These are phyloP conservation scores for Scenedesmus sp. DNA, from an alignment of 163 green algal species.

Conservation along the genomic window DNA sequence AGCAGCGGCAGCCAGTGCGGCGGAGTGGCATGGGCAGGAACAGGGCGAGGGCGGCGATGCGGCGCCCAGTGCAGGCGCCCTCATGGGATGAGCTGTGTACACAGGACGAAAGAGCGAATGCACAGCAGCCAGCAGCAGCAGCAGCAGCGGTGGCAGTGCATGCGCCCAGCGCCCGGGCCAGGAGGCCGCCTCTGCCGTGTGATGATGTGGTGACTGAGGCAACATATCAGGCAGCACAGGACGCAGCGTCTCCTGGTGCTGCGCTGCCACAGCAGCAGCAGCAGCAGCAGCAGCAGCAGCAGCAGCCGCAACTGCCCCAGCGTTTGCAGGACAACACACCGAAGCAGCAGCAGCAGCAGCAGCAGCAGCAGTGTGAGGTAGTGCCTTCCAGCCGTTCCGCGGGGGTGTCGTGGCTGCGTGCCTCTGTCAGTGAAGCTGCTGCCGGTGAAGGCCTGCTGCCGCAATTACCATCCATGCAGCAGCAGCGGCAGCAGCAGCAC, in stretches of 20 bases:
- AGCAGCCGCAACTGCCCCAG: too few species aligned
- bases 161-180: background rate
- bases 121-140: background rate
- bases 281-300: slow-evolving; percentile 18
- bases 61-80: background rate
- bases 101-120: background rate
- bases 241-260: background rate
- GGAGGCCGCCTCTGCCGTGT: background rate
- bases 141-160: background rate
- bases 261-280: background rate
- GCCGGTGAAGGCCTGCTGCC: background rate
- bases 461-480: background rate
- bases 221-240: background rate
- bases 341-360: slow-evolving; percentile 44
- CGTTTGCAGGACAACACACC: too few species aligned
- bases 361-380: background rate
- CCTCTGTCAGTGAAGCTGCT: background rate
- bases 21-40: slow-evolving; percentile 3
- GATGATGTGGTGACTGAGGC: too few species aligned
- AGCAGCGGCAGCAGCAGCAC: background rate
- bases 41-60: background rate
- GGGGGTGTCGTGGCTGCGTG: background rate
- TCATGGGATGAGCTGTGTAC: background rate
- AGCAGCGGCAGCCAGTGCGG: background rate
- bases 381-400: background rate